These are phyloP conservation scores for Globisporangium parvum DNA, from an alignment of 352 stramenopile species.

Conservation along the genomic window DNA sequence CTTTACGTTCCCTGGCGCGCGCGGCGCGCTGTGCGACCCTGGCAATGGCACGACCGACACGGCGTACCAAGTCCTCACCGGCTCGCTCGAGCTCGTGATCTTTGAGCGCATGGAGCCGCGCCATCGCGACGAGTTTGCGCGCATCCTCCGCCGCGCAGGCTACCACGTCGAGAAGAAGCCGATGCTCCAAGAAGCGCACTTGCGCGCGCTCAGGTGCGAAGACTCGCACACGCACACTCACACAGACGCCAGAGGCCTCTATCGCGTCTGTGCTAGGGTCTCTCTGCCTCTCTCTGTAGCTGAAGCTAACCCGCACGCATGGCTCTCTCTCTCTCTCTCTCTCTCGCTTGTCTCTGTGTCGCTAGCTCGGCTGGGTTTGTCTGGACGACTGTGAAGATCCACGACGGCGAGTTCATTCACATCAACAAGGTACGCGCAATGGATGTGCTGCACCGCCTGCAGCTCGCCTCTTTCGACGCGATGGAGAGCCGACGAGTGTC, in stretches of 20 bases:
- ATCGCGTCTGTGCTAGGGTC: too few relatives aligned
- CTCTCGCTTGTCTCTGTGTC: too few relatives aligned
- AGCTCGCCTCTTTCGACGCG: too few relatives aligned
- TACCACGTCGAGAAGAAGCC: slow-evolving; percentile 58
- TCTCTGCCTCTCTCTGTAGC: not conserved
- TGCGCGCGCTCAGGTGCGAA: slow-evolving; percentile 47
- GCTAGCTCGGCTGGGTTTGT: slow-evolving; percentile 54
- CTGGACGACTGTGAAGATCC: slow-evolving; percentile 70
- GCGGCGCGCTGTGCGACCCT: slow-evolving; percentile 50
- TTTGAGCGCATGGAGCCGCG: slow-evolving; percentile 73
- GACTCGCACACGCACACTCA: too few relatives aligned
- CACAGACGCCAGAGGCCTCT: too few relatives aligned
- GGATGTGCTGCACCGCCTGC: too few relatives aligned
- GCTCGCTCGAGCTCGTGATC: slow-evolving; percentile 79
- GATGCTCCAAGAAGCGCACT: slow-evolving; percentile 73
- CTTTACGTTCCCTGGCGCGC: slow-evolving; percentile 70
- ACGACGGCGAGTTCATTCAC: slow-evolving; percentile 77
- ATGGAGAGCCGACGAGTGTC: too few relatives aligned
- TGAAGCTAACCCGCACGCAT: not conserved
- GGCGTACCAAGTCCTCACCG: slow-evolving; percentile 66
- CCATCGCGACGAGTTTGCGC: slow-evolving; percentile 51
- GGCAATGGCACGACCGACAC: slow-evolving; percentile 79
- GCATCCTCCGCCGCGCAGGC: slow-evolving; percentile 49
- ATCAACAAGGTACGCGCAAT: slow-evolving; percentile 58
- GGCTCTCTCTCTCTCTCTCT: slow-evolving; percentile 1